Evolutionary conservation across 208 protist species (phyloP), one percentile per base, ranked within the genome.

Genomic region (Leishmania amazonensis): DNA sequence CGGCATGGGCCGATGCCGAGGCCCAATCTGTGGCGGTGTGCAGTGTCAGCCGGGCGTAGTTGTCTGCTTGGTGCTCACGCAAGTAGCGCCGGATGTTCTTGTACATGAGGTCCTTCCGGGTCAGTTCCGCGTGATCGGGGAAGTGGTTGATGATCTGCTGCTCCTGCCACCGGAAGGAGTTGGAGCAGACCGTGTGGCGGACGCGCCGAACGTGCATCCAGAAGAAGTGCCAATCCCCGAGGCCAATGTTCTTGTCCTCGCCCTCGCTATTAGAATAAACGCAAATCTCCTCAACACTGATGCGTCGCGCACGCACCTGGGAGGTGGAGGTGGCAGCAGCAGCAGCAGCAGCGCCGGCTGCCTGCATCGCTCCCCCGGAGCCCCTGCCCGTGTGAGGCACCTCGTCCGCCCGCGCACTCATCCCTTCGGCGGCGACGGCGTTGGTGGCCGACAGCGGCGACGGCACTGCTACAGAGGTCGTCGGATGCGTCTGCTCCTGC

Each of bases 111-210:
- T 99, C 99, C 81, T 99, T 99, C 13, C 98, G 85, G 17, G 98
- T 99, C 45, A 99, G 89, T 88, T 99, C 98, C 73, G 96, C 97
- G 87, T 99, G 98, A 83, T 99, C 99, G n/a, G 98, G 98, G 78
- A 99, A 99, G 91, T 99, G 99, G 87, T 99, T 99, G 81, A 99
- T 94, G 78, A 98, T 94, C 78, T 98, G 96, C 13, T 87, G 81
- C 51, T 98, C 96, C 42, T 90, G 84, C 57, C 97, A 90, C 62
- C 95, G 86, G 74, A 94, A 95, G 47, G 94, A 88, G 45, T 87
- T 85, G 24, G 89, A 87, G 60, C 84, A 87, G 80, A 98, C 94
- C 35, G 97, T 81, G 70, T 80, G 85, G 9, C 92, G 90, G 1
- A 97, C 89, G 38, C 89, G 93, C 7, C 81, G 77, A 17, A 98